These are phyloP conservation scores for Aureobasidium sp. DNA, from an alignment of 2,329 filamentous ascomycete species.

Conservation along the genomic window DNA sequence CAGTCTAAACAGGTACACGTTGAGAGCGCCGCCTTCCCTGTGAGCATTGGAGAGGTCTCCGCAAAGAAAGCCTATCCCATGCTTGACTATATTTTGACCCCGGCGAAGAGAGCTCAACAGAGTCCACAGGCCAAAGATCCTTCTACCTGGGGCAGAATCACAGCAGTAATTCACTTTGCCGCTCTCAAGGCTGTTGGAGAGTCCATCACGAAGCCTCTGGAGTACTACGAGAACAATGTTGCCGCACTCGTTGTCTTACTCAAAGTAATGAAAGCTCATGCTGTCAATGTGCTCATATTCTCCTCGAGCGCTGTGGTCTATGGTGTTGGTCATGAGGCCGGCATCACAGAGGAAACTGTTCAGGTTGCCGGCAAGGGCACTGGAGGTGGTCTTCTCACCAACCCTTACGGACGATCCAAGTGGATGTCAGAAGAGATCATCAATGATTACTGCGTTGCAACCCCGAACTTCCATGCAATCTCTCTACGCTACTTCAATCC, in stretches of 20 bases:
- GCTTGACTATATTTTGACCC: conserved; percentile 1
- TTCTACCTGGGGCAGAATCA: conserved; percentile 44
- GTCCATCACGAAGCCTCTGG: conserved; percentile 53
- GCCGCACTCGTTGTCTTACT: conserved; percentile 56
- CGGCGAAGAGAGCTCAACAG: background rate
- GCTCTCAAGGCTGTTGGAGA: conserved; percentile 61
- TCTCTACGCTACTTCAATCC: conserved; percentile 63
- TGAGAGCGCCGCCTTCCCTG: conserved; percentile 31
- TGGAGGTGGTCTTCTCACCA: conserved; percentile 53
- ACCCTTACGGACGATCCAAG: conserved; percentile 60
- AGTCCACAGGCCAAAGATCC: conserved; percentile 23
- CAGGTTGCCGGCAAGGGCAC: conserved; percentile 20
- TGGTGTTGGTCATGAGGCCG: conserved; percentile 32
- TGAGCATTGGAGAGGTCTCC: conserved; percentile 17
- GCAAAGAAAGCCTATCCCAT: conserved; percentile 10
- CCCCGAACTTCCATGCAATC: conserved; percentile 56
- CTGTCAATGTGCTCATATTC: conserved; percentile 61
- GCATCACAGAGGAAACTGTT: conserved; percentile 12
- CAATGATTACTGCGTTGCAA: conserved; percentile 53
- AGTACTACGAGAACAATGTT: conserved; percentile 64
- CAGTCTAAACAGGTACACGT: background rate
- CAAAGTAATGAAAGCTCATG: conserved; percentile 49
- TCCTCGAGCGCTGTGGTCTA: conserved; percentile 63
- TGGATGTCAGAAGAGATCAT: conserved; percentile 63
- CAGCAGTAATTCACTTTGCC: conserved; percentile 63